A percentile compares a stretch with the other conserved stretches of the same genome.
These are phyloP conservation scores for Pythium periplocum DNA, from an alignment of 352 stramenopile genomes.

Conservation along the genomic window DNA sequence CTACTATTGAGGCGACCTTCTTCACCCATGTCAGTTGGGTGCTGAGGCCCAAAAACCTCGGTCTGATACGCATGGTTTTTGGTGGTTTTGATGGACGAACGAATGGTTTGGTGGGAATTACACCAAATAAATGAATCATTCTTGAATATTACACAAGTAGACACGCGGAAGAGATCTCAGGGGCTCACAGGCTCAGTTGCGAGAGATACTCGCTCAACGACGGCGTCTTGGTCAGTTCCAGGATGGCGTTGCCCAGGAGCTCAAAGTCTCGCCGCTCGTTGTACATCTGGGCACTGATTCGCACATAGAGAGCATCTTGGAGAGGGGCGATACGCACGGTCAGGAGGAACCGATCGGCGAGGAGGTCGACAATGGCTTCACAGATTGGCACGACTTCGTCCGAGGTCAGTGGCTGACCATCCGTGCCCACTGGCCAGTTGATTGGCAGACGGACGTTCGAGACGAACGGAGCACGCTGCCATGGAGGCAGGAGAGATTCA, in stretches of 20 bases:
- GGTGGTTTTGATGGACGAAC: no score
- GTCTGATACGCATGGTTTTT: no score
- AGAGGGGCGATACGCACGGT: slow-evolving; percentile 66
- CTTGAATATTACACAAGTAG: background rate
- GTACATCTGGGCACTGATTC: slow-evolving; percentile 84
- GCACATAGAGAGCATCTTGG: slow-evolving; percentile 64
- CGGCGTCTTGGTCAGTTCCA: slow-evolving; percentile 64
- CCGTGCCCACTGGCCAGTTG: slow-evolving; percentile 39
- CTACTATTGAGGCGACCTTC: no score
- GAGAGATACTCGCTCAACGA: slow-evolving; percentile 61
- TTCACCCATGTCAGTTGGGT: no score
- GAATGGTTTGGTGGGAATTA: no score
- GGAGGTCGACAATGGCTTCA: slow-evolving; percentile 75
- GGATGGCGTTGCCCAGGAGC: slow-evolving; percentile 60
- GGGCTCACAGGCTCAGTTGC: slow-evolving; percentile 49
- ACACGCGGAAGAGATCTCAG: background rate
- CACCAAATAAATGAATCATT: no score
- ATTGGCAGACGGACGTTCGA: slow-evolving; percentile 75
- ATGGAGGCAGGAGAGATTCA: slow-evolving; percentile 59
- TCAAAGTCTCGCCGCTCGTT: slow-evolving; percentile 81
- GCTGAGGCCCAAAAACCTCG: no score
- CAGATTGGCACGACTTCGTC: slow-evolving; percentile 63
- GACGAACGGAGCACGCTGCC: slow-evolving; percentile 80
- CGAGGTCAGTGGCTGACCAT: slow-evolving; percentile 42
- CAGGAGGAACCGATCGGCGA: slow-evolving; percentile 68